Evolutionary conservation across 257 asterid species (phyloP).

Genomic region (Jacaranda mimosifolia): DNA sequence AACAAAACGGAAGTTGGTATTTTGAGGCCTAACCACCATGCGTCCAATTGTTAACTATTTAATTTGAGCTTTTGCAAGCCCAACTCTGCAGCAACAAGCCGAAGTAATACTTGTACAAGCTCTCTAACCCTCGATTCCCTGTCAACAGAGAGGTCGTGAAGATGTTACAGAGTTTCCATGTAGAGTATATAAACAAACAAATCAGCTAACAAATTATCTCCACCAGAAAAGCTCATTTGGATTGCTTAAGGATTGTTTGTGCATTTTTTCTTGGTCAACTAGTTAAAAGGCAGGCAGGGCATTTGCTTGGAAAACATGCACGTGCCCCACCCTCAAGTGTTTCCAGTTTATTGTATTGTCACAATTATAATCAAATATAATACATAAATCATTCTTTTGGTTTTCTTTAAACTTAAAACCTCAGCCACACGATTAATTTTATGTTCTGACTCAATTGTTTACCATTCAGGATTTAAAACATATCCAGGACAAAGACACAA

Average conservation of each 20-base stretch:
- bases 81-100: conserved; percentile 68
- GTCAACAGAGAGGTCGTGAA: conserved; percentile 43
- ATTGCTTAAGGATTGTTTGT: no score
- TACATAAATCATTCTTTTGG: not conserved
- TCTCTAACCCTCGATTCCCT: conserved; percentile 88
- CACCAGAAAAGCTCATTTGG: no score
- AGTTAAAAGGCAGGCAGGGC: no score
- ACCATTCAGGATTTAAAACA: not conserved
- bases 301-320: no score
- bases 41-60: conserved; percentile 39
- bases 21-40: not conserved
- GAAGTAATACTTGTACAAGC: conserved; percentile 79
- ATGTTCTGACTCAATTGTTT: not conserved
- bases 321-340: no score
- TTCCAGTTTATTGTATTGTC: not conserved
- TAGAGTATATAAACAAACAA: no score
- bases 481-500: not conserved
- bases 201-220: no score
- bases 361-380: not conserved
- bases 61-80: conserved; percentile 68
- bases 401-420: not conserved
- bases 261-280: no score
- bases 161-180: conserved; percentile 2
- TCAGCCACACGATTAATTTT: not conserved
- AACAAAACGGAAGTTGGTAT: conserved; percentile 2